These are phyloP conservation scores for Neurospora sp. DNA, from an alignment of 495 filamentous ascomycete species.

Conservation along the genomic window DNA sequence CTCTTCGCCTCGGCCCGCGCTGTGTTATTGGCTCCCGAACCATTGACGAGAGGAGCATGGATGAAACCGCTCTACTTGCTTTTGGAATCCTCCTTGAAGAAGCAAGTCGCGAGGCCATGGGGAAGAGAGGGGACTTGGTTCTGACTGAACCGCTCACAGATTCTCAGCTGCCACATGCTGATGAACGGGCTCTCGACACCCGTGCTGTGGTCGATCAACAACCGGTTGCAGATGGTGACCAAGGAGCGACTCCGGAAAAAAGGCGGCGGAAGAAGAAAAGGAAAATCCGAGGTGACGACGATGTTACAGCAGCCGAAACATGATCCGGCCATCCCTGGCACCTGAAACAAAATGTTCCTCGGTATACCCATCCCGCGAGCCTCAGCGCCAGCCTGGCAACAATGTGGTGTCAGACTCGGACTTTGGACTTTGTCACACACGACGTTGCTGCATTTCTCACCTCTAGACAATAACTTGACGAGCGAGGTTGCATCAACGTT, in stretches of 20 bases:
- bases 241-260: not conserved
- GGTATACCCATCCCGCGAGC: not conserved
- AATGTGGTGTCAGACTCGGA: not conserved
- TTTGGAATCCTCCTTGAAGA: slow-evolving; percentile 80
- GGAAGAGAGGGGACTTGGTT: slow-evolving; percentile 61
- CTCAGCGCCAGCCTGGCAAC: not conserved
- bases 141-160: slow-evolving; percentile 53
- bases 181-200: not conserved
- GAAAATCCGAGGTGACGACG: not conserved
- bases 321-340: not conserved
- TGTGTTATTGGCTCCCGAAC: slow-evolving; percentile 1
- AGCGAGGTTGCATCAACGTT: not conserved
- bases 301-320: not conserved
- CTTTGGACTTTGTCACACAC: not conserved
- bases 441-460: not conserved
- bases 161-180: not conserved
- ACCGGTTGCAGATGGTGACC: not conserved
- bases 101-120: slow-evolving; percentile 50
- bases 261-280: not conserved
- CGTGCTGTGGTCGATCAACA: not conserved
- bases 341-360: not conserved
- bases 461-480: not conserved
- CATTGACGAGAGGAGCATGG: slow-evolving; percentile 56
- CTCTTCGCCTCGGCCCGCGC: slow-evolving; percentile 16
- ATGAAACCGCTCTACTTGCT: slow-evolving; percentile 75